Evolutionary conservation across 75 land plant species (phyloP), one percentile per base, ranked within the genome.

Genomic region (Ceratopteris richardii): DNA sequence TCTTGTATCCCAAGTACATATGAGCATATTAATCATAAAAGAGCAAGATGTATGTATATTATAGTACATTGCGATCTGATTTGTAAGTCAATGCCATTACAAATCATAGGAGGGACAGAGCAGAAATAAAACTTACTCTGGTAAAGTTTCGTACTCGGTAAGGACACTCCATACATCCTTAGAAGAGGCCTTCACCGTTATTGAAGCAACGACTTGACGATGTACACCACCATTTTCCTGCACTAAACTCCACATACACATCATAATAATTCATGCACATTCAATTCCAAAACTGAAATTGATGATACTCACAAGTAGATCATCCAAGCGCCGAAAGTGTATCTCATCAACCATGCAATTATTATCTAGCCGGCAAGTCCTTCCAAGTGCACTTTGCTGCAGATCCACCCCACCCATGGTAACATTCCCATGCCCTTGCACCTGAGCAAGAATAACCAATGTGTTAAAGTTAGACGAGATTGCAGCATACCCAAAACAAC

Each of bases 171-270:
- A 95, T 20, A 90, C 92, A 70, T 86, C 85, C 62, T 75, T 76
- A 60, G 76, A 77, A 27, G 96, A 81, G 58, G 96, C 91, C 66
- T 83, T 87, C 2, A 95, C 84, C 5, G 99, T 95, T 19, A 95
- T 86, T 70, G 86, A 81, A 61, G 99, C 96, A 72, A 84, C 73
- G 54, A 95, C 99, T 61, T 85, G 73, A n/a, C 99, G 83, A 67
- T 88, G 97, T 18, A 86, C 84, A 24, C 91, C 96, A 36, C 91
- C 96, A 77, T 90, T 73, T 78, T 90, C 99, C 98, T 93, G 77
- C 76, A 88, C 28, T 70, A 54, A 42, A 30, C 47, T 65, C 54
- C 41, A 29, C 28, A 56, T 31, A 29, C 16, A 39, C 23, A 29
- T 51, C 20, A 54, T 25, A 9, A 25, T 48, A 9, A 25, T 63